phyloP scores from a whole-genome alignment of 2,329 filamentous ascomycete genomes.

The Fusarium sarcochroum region DNA sequence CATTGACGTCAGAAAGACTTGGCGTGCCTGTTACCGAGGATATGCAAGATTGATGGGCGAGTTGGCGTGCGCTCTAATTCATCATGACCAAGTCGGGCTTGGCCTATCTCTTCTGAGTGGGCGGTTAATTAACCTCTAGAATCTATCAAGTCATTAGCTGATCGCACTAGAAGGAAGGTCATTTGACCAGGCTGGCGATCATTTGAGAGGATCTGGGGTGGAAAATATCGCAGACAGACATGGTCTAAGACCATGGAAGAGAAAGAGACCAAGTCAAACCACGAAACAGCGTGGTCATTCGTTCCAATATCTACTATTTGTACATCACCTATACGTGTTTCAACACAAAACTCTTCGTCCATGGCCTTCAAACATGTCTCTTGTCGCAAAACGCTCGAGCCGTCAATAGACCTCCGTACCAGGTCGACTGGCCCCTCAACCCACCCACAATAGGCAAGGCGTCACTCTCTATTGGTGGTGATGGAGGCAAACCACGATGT shows the following conservation, averaged over 20 bases:
- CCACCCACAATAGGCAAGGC: slow-evolving; percentile 34
- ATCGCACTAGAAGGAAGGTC: slow-evolving; percentile 16
- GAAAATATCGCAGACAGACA: slow-evolving; percentile 16
- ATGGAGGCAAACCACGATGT: slow-evolving; percentile 34
- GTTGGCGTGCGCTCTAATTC: slow-evolving; percentile 12
- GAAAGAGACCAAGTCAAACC: slow-evolving; percentile 6
- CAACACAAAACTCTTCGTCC: slow-evolving; percentile 20
- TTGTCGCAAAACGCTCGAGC: slow-evolving; percentile 15
- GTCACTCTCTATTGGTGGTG: slow-evolving; percentile 28
- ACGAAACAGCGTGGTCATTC: neutral
- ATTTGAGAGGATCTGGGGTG: slow-evolving; percentile 8
- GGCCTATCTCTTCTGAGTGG: slow-evolving; percentile 21
- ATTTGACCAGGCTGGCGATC: slow-evolving; percentile 32
- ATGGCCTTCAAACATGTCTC: slow-evolving; percentile 16
- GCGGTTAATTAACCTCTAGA: slow-evolving; percentile 28
- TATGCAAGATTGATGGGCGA: slow-evolving; percentile 5
- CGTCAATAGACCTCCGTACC: slow-evolving; percentile 3
- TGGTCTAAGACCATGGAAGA: neutral
- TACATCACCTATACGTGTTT: slow-evolving; percentile 10
- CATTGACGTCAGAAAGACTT: slow-evolving; percentile 22
- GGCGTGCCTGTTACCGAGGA: neutral
- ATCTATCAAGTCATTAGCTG: slow-evolving; percentile 22
- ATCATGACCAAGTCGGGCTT: slow-evolving; percentile 17
- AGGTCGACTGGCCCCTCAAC: slow-evolving; percentile 18
- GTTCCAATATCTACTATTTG: slow-evolving; percentile 3